Conservation (phyloP, 2,329 filamentous ascomycete genomes). For the Pseudogymnoascus sp. region DNA sequence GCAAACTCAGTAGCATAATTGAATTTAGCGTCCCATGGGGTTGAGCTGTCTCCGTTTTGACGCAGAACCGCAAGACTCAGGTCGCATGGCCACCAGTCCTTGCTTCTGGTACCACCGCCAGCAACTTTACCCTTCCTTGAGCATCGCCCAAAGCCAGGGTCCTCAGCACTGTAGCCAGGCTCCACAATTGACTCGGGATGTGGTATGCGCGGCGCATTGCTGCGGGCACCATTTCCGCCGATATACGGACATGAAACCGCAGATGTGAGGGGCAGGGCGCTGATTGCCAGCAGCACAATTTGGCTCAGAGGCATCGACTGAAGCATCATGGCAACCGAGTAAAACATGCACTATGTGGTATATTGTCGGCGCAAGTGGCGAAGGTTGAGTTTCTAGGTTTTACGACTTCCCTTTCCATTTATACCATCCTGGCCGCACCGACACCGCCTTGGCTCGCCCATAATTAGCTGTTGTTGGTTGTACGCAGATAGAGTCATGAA, state of each 20-base stretch:
- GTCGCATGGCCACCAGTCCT: constrained; percentile 51
- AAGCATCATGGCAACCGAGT: background rate
- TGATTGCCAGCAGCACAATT: background rate
- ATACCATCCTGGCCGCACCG: background rate
- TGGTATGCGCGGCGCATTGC: background rate
- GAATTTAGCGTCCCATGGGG: constrained; percentile 43
- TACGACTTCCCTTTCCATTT: background rate
- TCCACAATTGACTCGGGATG: constrained; percentile 8
- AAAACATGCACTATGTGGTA: background rate
- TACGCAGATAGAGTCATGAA: background rate
- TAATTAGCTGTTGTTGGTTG: background rate
- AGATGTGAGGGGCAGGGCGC: background rate
- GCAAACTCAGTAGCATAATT: constrained; percentile 51
- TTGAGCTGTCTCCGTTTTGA: constrained; percentile 43
- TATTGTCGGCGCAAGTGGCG: background rate
- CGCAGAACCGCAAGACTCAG: constrained; percentile 49
- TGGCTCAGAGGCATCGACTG: background rate
- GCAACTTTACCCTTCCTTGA: constrained; percentile 18
- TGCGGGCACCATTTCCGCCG: background rate
- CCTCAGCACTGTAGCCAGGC: background rate
- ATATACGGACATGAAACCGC: constrained; percentile 1
- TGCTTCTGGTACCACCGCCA: constrained; percentile 44
- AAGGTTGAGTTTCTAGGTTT: background rate
- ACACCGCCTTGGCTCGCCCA: background rate
- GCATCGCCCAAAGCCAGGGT: constrained; percentile 18